Evolutionary conservation across 2,329 filamentous ascomycete species (phyloP).

Genomic region (Phaeophleospora eucalypticola): DNA sequence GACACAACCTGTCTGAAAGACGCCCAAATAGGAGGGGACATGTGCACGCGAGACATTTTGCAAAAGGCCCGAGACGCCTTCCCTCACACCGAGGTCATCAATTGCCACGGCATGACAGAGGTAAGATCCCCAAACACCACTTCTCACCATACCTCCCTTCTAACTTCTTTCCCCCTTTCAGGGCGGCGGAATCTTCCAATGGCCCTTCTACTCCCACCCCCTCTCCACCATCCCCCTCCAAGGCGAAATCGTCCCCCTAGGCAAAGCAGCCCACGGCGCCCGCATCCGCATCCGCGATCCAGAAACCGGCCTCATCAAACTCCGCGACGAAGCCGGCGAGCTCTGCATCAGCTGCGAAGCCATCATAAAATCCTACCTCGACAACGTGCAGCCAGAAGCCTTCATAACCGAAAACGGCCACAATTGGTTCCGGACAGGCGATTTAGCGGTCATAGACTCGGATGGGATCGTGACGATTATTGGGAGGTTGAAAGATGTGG

Average conservation of each 20-base stretch:
- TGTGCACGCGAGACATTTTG: slow-evolving; percentile 15
- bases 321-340: slow-evolving; percentile 18
- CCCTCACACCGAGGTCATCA: slow-evolving; percentile 9
- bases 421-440: slow-evolving; percentile 27
- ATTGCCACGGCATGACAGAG: slow-evolving; percentile 19
- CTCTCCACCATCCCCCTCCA: slow-evolving; percentile 13
- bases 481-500: slow-evolving; percentile 24
- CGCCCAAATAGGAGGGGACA: slow-evolving; percentile 13
- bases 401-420: slow-evolving; percentile 17
- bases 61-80: slow-evolving; percentile 9
- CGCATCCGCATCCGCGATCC: slow-evolving; percentile 16
- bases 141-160: neutral
- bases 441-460: slow-evolving; percentile 19
- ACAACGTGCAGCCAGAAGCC: slow-evolving; percentile 12
- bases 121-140: neutral
- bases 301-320: slow-evolving; percentile 6
- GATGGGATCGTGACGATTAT: slow-evolving; percentile 23
- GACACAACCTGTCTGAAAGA: slow-evolving; percentile 6
- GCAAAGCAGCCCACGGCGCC: slow-evolving; percentile 9
- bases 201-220: slow-evolving; percentile 9
- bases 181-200: slow-evolving; percentile 17
- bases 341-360: slow-evolving; percentile 10
- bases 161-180: neutral
- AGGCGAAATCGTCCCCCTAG: slow-evolving; percentile 16
- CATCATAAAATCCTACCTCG: slow-evolving; percentile 20